Base-by-base conservation (phyloP, 2,329 filamentous ascomycete genomes). In the Beauveria caledonica region DNA sequence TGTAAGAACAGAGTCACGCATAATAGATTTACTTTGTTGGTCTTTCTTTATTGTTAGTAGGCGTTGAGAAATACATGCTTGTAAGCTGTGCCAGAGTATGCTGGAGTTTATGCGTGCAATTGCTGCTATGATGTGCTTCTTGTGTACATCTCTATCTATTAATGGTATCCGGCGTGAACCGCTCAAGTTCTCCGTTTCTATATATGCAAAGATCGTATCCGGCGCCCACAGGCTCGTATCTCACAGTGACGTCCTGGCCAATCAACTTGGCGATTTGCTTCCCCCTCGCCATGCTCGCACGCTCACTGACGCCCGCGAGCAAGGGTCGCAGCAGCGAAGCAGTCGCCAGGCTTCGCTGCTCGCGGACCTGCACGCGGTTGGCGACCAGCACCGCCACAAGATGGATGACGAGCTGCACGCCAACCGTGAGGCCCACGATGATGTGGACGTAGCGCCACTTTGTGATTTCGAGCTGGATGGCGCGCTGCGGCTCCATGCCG, bases 401-500 rank as follows among this genome's bases (percentile, higher is more conserved):
- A 8, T 67, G 68, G 19, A 73, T 58, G 0, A 71, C 6, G 1
- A 72, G 65, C 63, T 74, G 72, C 39, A 73, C 53, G 15, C 65
- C 66, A 15, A 71, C 63, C 10, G 70, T 72, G 15, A 74, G 63
- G 0, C 68, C 64, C 6, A 75, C 52, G 19, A 73, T 72, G 42
- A 74, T n/a, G 60, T 70, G 64, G 15, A 72, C 64, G 21, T 65
- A 64, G 6, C 58, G 45, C 73, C 73, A 75, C 19, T 70, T 64
- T 2, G 65, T 67, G 21, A 76, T 69, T 0, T 72, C 67, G 6
- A 76, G 63, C 21, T 62, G 61, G 44, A 71, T 68, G 1, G 64
- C 58, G 58, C 49, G 52, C 48, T 51, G 61, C 0, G 74, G 74
- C 51, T 67, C 63, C 23, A 66, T 59, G 3, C 74, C 74, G 0